Evolutionary conservation across 1,139 yeast genomes (phyloP).

Genomic region (Magnusiomyces ingens): DNA sequence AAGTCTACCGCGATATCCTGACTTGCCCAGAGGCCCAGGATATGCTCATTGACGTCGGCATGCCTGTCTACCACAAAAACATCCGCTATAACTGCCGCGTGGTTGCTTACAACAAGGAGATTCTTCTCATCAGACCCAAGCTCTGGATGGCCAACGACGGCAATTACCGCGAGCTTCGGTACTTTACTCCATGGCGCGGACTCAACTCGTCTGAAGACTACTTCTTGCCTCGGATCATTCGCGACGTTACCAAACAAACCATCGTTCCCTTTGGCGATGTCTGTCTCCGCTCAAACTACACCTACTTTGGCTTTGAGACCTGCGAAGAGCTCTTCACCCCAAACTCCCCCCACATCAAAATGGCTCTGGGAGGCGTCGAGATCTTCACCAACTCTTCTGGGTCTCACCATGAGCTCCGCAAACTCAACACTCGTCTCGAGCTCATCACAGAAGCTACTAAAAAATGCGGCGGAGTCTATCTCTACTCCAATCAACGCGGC

Average conservation of each 20-base stretch:
- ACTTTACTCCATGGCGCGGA: slow-evolving; percentile 88
- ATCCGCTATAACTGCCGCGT: slow-evolving; percentile 89
- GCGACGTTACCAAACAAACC: slow-evolving; percentile 41
- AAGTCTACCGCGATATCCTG: slow-evolving; percentile 75
- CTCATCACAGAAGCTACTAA: slow-evolving; percentile 87
- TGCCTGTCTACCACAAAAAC: slow-evolving; percentile 85
- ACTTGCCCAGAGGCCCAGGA: slow-evolving; percentile 60
- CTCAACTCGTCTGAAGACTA: slow-evolving; percentile 67
- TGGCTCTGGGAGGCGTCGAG: slow-evolving; percentile 94
- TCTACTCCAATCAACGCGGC: slow-evolving; percentile 92
- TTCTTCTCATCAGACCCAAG: slow-evolving; percentile 85
- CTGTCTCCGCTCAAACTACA: slow-evolving; percentile 71
- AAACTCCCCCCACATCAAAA: slow-evolving; percentile 83
- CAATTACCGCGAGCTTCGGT: slow-evolving; percentile 94
- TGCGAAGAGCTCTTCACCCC: slow-evolving; percentile 98
- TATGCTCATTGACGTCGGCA: slow-evolving; percentile 82
- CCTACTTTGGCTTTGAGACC: slow-evolving; percentile 90
- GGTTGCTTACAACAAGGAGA: slow-evolving; percentile 68
- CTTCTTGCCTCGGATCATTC: slow-evolving; percentile 60
- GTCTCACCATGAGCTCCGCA: slow-evolving; percentile 91
- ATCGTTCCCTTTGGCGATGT: slow-evolving; percentile 85
- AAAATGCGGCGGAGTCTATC: slow-evolving; percentile 92
- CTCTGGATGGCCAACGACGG: slow-evolving; percentile 94
- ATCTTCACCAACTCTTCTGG: slow-evolving; percentile 94
- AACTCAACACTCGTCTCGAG: slow-evolving; percentile 73